Conservation (phyloP, 768 basidiomycete genomes). For the Russula dissimulans region DNA sequence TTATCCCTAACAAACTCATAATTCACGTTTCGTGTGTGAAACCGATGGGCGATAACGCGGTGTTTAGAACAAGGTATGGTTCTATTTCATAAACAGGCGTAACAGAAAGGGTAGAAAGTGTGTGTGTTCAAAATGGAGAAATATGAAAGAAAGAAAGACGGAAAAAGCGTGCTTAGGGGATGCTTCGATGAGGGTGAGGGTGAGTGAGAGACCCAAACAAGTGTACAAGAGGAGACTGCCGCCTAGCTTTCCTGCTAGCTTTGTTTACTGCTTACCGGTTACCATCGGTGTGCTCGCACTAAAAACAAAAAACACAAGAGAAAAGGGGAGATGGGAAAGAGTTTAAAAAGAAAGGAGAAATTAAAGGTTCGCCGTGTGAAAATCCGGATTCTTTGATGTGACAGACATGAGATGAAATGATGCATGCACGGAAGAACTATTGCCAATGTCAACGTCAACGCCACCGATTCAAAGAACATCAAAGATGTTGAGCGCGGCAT, state of each 20-base stretch:
- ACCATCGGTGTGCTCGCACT: background rate
- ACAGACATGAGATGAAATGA: background rate
- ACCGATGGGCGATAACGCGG: background rate
- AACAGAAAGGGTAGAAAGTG: background rate
- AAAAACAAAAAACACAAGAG: background rate
- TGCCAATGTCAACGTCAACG: background rate
- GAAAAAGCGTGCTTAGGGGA: background rate
- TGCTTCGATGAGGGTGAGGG: background rate
- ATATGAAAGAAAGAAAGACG: background rate
- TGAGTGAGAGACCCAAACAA: background rate
- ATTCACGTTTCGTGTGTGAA: background rate
- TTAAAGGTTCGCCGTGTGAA: background rate
- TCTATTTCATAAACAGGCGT: slow-evolving; percentile 11
- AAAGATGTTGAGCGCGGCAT: slow-evolving; percentile 22
- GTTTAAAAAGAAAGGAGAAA: background rate
- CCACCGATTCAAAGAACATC: slow-evolving; percentile 15
- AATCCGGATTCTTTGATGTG: background rate
- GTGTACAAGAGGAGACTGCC: slow-evolving; percentile 8
- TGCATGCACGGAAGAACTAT: too few relatives aligned
- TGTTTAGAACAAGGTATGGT: background rate
- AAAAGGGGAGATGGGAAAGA: background rate
- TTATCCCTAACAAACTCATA: background rate
- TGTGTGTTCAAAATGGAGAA: background rate
- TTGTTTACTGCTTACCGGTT: background rate
- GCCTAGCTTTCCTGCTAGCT: background rate